Percentiles rank a stretch among this genome's conserved stretches.
These are phyloP conservation scores for Macrophomina tecta DNA, from an alignment of 2,329 filamentous ascomycete genomes.

Conservation along the genomic window DNA sequence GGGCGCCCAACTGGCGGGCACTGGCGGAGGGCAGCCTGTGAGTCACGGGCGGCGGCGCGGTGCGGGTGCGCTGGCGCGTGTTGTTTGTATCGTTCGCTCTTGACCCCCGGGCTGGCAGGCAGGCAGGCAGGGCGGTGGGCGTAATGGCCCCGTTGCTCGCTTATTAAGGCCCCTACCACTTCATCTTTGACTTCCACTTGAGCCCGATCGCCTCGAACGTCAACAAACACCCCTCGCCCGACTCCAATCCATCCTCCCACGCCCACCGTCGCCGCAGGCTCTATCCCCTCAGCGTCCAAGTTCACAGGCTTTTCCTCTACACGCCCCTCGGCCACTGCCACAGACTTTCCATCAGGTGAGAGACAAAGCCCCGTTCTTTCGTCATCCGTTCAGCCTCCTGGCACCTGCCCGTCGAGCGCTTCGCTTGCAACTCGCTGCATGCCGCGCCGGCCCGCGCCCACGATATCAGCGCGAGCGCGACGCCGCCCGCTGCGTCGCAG, in stretches of 20 bases:
- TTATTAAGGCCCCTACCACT: constrained; percentile 26
- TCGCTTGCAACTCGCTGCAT: constrained; percentile 15
- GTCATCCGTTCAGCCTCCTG: constrained; percentile 28
- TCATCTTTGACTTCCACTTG: constrained; percentile 27
- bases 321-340: constrained; percentile 20
- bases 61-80: constrained; percentile 22
- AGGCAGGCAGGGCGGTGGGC: constrained; percentile 20
- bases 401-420: constrained; percentile 15
- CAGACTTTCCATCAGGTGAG: constrained; percentile 27
- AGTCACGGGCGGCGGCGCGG: constrained; percentile 21
- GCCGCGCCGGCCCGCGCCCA: constrained; percentile 8
- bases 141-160: constrained; percentile 26
- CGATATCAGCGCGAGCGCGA: constrained; percentile 10
- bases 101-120: not conserved
- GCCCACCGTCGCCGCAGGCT: constrained; percentile 26
- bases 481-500: constrained; percentile 11
- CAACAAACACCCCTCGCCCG: constrained; percentile 28
- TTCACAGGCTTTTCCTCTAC: constrained; percentile 15
- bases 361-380: constrained; percentile 25
- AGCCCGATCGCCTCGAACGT: constrained; percentile 28
- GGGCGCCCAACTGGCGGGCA: constrained; percentile 15
- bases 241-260: constrained; percentile 22
- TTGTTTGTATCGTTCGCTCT: constrained; percentile 22
- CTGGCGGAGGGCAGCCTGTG: not conserved
- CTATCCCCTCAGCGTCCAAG: constrained; percentile 25